These are phyloP conservation scores for Arabidopsis arenosa DNA, from an alignment of 345 rosid species.

Conservation along the genomic window DNA sequence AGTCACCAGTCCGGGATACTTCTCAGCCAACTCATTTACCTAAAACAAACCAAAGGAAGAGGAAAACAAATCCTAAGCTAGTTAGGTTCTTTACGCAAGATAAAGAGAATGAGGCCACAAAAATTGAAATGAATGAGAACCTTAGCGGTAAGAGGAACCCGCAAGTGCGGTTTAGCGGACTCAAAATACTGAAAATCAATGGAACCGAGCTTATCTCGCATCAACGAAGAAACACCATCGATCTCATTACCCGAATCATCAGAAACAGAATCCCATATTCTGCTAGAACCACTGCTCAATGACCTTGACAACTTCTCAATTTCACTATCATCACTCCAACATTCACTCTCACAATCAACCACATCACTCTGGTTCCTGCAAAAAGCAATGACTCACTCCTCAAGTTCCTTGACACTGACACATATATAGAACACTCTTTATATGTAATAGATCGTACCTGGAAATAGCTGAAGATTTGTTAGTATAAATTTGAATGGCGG, in stretches of 20 bases:
- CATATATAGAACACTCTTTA: neutral
- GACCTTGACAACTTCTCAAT: conserved; percentile 68
- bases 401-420: neutral
- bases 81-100: neutral
- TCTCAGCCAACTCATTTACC: conserved; percentile 58
- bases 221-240: conserved; percentile 39
- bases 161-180: conserved; percentile 59
- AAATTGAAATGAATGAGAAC: conserved; percentile 38
- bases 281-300: conserved; percentile 63
- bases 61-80: neutral
- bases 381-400: conserved; percentile 24
- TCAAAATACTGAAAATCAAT: conserved; percentile 68
- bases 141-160: conserved; percentile 69
- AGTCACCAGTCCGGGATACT: conserved; percentile 54
- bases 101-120: neutral
- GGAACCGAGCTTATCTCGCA: conserved; percentile 56
- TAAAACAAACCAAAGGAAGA: conserved; percentile 36
- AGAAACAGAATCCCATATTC: conserved; percentile 64
- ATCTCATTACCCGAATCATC: conserved; percentile 59
- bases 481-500: conserved; percentile 72
- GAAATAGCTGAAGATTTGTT: conserved; percentile 48
- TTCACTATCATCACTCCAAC: conserved; percentile 68
- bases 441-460: conserved; percentile 48
- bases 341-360: conserved; percentile 60
- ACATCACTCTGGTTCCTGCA: conserved; percentile 48